Percentiles rank a stretch among this genome's conserved stretches.
Conservation (phyloP, 306 rosid genomes). For the Rosa lucieae region DNA sequence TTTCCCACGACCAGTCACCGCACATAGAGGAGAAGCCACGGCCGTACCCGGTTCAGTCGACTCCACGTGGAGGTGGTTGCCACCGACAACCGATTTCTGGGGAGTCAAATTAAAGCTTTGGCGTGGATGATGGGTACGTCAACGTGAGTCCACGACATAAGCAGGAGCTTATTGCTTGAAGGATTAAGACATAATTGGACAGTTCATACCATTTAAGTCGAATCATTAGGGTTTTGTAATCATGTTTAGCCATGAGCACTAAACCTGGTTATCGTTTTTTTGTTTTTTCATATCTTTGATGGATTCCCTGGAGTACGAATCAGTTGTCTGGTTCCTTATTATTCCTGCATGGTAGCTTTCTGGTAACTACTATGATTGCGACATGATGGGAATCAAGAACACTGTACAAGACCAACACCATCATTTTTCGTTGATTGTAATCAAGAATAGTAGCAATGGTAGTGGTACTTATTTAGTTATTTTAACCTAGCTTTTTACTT, state of each 20-base stretch:
- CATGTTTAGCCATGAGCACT: conserved; percentile 6
- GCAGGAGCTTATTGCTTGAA: conserved; percentile 13
- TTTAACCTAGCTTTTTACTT: neutral
- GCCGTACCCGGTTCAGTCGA: neutral
- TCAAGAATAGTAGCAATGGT: neutral
- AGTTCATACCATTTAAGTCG: neutral
- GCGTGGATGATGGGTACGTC: neutral
- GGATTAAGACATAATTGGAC: conserved; percentile 31
- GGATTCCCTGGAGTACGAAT: neutral
- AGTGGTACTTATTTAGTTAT: no score
- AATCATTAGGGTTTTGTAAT: neutral
- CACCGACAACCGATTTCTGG: conserved; percentile 23
- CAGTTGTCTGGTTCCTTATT: neutral
- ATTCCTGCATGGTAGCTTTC: neutral
- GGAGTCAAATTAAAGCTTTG: neutral
- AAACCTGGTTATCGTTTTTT: neutral
- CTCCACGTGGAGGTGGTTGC: conserved; percentile 2
- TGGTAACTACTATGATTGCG: neutral
- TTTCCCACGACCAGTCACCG: conserved; percentile 20
- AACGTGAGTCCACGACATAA: neutral
- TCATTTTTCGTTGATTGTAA: neutral
- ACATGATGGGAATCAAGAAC: conserved; percentile 10
- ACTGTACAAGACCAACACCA: neutral
- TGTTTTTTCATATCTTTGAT: neutral
- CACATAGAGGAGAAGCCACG: conserved; percentile 9